Evolutionary conservation across 768 basidiomycete genomes (phyloP).

Genomic region (Brasilioporus rufonigricans): DNA sequence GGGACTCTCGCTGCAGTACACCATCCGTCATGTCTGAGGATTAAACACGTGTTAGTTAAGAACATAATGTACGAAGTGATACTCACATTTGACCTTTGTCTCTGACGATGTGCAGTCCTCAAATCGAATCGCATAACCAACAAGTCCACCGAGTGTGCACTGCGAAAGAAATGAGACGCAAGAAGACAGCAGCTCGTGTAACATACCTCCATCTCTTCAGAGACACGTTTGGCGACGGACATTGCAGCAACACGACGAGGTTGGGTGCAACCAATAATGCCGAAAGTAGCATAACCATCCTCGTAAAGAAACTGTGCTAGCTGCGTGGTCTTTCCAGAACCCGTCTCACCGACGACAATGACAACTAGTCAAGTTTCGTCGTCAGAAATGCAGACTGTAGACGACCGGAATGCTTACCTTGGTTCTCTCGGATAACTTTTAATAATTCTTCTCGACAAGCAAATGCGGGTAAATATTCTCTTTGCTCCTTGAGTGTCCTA

Average conservation of each 20-base stretch:
- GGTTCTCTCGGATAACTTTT: slow-evolving; percentile 87
- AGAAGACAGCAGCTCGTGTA: neutral
- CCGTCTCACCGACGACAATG: slow-evolving; percentile 99
- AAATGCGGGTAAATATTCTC: slow-evolving; percentile 97
- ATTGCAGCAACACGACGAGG: slow-evolving; percentile 98
- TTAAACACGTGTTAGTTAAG: neutral
- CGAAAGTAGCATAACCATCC: slow-evolving; percentile 89
- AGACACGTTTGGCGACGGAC: slow-evolving; percentile 99
- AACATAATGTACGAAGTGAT: neutral
- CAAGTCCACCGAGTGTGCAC: slow-evolving; percentile 87
- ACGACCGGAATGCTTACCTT: slow-evolving; percentile 54
- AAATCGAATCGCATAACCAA: slow-evolving; percentile 98
- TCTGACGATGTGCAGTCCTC: slow-evolving; percentile 95
- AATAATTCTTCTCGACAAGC: slow-evolving; percentile 94
- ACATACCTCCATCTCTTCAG: slow-evolving; percentile 96
- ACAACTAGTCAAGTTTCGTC: slow-evolving; percentile 52
- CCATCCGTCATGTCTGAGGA: slow-evolving; percentile 95
- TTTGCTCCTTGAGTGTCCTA: slow-evolving; percentile 88
- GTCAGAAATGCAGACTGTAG: neutral
- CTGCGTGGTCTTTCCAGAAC: slow-evolving; percentile 98
- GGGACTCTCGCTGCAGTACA: slow-evolving; percentile 94
- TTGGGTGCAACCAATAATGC: slow-evolving; percentile 95
- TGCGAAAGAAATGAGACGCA: slow-evolving; percentile 26
- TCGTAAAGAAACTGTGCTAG: slow-evolving; percentile 94
- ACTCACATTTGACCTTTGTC: slow-evolving; percentile 95